Base-by-base conservation (phyloP, 352 stramenopile genomes). In the Plasmopara viticola region DNA sequence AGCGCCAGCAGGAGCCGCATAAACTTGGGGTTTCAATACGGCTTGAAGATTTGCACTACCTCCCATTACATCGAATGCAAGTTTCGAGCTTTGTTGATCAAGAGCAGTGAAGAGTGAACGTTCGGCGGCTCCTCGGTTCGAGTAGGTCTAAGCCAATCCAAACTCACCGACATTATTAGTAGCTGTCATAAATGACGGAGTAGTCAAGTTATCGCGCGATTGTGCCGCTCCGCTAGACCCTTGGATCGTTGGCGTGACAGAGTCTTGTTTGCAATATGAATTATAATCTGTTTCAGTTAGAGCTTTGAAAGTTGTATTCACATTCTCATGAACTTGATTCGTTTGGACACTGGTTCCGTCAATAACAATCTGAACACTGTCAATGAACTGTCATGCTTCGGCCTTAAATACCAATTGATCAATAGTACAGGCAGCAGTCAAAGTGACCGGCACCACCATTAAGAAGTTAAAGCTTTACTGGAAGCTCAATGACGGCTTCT, bases 21-120 rank as follows among this genome's bases (percentile, higher is more conserved):
- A 58, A 0, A 58, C 47, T 44, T 53, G 33, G 9, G 35, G 35
- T n/a, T 44, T 25, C 13, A 17, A 44, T 0, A 58, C 42, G 0
- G 42, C 18, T 47, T 58, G 51, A 58, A 58, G n/a, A 47, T 58
- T 59, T 44, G 52, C 14, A 12, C 44, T 53, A 38, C 52, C 44
- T 48, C 44, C 52, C 44, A 53, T 53, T 9, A 59, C 37, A 59
- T 59, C 52, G 30, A 34, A 53, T 53, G 33, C 44, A 39, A 59
- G 30, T 44, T 59, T 59, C 8, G 5, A 5, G n/a, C 44, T 49
- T 30, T 39, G 6, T 42, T 59, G 52, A 37, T 48, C 52, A 38
- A 59, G 35, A 49, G 44, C 18, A 8, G 52, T 53, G 43, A 48
- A 53, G 9, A 53, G 34, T 1, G 37, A 53, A 43, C 44, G 44